Conservation (phyloP, 768 basidiomycete species). For the Sporobolomyces phaffii region DNA sequence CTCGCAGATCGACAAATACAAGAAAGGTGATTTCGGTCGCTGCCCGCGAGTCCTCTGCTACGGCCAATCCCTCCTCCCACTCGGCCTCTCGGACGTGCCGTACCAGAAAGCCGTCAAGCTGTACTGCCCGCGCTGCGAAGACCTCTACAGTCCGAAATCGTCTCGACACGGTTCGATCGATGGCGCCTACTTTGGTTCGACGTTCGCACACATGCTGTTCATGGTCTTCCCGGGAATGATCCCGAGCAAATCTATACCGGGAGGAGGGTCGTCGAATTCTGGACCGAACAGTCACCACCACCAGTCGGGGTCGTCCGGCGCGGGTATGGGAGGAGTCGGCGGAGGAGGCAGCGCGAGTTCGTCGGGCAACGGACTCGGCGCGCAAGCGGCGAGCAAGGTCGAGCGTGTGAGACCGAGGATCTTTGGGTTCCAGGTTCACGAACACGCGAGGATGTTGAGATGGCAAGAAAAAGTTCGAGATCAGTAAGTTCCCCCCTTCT, state of each 20-base stretch:
- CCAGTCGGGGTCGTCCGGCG: background rate
- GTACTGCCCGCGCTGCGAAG: constrained; percentile 96
- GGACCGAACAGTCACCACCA: background rate
- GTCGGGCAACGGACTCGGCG: constrained; percentile 7
- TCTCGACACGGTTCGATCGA: constrained; percentile 96
- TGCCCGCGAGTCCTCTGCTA: constrained; percentile 97
- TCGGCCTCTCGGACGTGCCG: constrained; percentile 92
- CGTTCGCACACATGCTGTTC: constrained; percentile 93
- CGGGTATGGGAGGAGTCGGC: background rate
- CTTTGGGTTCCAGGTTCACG: constrained; percentile 94
- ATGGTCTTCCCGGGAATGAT: constrained; percentile 93
- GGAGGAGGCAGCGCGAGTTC: background rate
- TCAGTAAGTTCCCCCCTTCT: constrained; percentile 24
- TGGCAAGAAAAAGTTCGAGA: constrained; percentile 95
- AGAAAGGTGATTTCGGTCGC: constrained; percentile 94
- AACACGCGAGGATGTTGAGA: constrained; percentile 82
- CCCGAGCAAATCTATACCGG: constrained; percentile 61
- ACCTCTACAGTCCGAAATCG: constrained; percentile 95
- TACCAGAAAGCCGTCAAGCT: constrained; percentile 99
- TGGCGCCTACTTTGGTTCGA: constrained; percentile 97
- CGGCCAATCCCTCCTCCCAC: constrained; percentile 87
- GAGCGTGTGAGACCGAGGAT: constrained; percentile 88
- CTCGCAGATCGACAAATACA: constrained; percentile 79
- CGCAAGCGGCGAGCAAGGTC: constrained; percentile 68
- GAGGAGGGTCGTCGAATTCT: background rate